Base-by-base conservation (phyloP, 768 basidiomycete species). In the Macrolepiota dolichaula region DNA sequence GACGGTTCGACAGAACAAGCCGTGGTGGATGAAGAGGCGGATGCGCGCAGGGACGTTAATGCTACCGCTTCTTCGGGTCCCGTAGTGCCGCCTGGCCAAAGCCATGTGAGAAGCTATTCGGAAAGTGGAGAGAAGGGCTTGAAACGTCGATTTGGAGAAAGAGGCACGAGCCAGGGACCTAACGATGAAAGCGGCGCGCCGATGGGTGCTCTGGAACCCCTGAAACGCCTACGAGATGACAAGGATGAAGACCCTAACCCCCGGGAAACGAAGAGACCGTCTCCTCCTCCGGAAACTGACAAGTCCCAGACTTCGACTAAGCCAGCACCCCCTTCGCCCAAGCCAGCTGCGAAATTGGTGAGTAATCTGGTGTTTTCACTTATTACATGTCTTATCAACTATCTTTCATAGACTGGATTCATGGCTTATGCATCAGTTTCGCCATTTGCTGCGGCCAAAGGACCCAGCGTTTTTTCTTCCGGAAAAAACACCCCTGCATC, bases 361-460 rank as follows among this genome's bases (percentile, higher is more conserved):
- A 62, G 82, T n/a, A n/a, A n/a, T 77, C 37, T 51, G n/a, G 24
- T 57, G 61, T n/a, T 38, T 17, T 61, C 42, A 51, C 40, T 54
- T 38, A 44, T 63, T 56, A 60, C 4, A n/a, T n/a, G 55, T 27
- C 59, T 40, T 51, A 61, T 51, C 63, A 52, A 57, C 42, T 53
- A 7, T 32, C 62, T 22, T 51, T 53, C 62, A 10, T 60, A 89
- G 88, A 76, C 82, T 56, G 91, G 91, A 25, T 93, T 93, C 71
- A 86, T 87, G 82, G 87, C 89, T 1, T 93, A 91, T 66, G 90
- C 91, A 12, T 87, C 89, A 11, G 81, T 77, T 58, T 92, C 91
- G 1, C 90, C 91, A 4, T 92, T 92, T 67, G 85, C 88, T 13
- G 73, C 82, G 51, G 85, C 89, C 68, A 90, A 87, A 65, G 91